Evolutionary conservation across 164 flowering plant species (phyloP).

Genomic region (Vitis riparia): DNA sequence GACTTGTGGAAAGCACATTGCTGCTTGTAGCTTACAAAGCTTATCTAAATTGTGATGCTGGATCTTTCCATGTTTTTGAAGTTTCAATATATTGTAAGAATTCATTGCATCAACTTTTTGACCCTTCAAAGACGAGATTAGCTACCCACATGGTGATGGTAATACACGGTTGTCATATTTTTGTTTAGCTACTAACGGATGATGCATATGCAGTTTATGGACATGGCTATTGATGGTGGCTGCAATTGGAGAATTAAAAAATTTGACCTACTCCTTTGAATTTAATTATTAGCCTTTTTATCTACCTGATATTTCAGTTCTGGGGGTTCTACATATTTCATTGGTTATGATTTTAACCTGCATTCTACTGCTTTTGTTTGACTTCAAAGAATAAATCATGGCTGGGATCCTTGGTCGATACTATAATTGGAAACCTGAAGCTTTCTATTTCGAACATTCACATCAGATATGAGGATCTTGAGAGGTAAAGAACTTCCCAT

Average conservation of each 20-base stretch:
- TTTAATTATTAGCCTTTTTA: background rate
- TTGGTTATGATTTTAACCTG: background rate
- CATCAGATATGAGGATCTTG: conserved; percentile 96
- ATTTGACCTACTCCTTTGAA: background rate
- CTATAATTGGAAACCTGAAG: conserved; percentile 90
- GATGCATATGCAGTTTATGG: background rate
- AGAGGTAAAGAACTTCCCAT: conserved; percentile 56
- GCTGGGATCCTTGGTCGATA: conserved; percentile 92
- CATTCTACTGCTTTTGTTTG: conserved; percentile 1
- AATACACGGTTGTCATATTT: background rate
- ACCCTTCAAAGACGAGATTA: background rate
- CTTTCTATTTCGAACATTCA: conserved; percentile 94
- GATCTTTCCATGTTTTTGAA: background rate
- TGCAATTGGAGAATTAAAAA: background rate
- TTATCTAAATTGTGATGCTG: background rate
- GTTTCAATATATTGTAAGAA: background rate
- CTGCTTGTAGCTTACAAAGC: background rate
- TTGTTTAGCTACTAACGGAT: background rate
- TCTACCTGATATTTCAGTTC: background rate
- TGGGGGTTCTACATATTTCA: background rate
- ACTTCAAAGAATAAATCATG: conserved; percentile 81
- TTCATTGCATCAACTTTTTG: background rate
- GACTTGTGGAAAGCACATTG: background rate
- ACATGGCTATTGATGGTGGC: no score
- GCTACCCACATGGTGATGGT: background rate